Evolutionary conservation across 371 early-diverging fungal genomes (phyloP).

Genomic region (Mortierella sp.): DNA sequence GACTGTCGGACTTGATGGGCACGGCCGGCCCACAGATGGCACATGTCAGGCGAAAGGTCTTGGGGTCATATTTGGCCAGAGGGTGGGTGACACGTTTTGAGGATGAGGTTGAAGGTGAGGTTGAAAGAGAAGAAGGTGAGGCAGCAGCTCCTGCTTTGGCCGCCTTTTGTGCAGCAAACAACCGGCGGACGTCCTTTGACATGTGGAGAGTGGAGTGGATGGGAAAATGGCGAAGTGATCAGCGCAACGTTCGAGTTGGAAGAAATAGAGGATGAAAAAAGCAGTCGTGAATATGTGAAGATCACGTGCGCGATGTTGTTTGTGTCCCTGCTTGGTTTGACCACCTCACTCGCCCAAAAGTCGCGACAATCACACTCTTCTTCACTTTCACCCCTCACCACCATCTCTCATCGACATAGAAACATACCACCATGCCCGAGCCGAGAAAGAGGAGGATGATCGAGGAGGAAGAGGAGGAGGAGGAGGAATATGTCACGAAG

Average conservation of each 20-base stretch:
- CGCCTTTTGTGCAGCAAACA: constrained; percentile 57
- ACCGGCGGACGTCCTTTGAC: constrained; percentile 58
- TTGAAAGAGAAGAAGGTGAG: constrained; percentile 14
- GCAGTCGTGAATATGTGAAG: background rate
- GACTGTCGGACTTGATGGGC: constrained; percentile 50
- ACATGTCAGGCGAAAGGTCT: constrained; percentile 48
- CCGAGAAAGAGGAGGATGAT: constrained; percentile 48
- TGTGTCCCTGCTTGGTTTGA: background rate
- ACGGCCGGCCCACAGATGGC: constrained; percentile 53
- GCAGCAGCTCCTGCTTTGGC: constrained; percentile 31
- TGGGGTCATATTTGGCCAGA: constrained; percentile 53
- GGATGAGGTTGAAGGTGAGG: constrained; percentile 15
- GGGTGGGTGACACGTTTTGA: constrained; percentile 48
- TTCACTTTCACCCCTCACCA: background rate
- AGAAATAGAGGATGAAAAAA: background rate
- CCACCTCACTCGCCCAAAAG: background rate
- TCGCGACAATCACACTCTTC: background rate
- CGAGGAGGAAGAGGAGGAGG: constrained; percentile 49
- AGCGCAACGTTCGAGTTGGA: too few relatives aligned
- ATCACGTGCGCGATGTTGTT: background rate
- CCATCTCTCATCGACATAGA: background rate
- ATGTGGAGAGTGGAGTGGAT: constrained; percentile 1
- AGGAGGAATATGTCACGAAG: constrained; percentile 7
- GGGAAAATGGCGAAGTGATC: background rate
- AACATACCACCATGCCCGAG: constrained; percentile 35